Evolutionary conservation across 345 rosid species (phyloP), one percentile per base, ranked within the genome.

Genomic region (Rhodamnia rubescens): DNA sequence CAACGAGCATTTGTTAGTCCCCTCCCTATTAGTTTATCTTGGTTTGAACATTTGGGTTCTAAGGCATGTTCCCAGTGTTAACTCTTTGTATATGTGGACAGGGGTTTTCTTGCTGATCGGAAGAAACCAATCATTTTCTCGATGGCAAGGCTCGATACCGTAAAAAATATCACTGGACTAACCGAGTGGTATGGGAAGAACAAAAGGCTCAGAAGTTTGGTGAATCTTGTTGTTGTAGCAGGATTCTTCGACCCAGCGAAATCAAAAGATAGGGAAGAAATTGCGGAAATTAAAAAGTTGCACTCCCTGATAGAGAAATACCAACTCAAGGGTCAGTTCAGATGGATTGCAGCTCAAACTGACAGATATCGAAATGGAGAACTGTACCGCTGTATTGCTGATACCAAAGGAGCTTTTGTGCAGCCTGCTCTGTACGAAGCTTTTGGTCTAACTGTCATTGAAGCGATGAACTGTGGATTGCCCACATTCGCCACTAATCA

Each of bases 401-500:
- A 97, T 85, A 92, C 98, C 27, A 94, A 92, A 83, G 99, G 99
- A 86, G 95, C 96, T 84, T 97, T 95, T 78, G 95, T 94, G 84
- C 99, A 97, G 89, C 99, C 99, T 14, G 99, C 99, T 69, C 89
- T 97, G 15, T 97, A 96, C 85, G 99, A 97, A 89, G 99, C 99
- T 82, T 97, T 97, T 85, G 99, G 99, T 69, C 89, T 97, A 42
- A 97, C 99, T 0, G 99, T 97, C 82, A 96, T 96, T 4, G 99
- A 97, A 90, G 99, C 99, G 15, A 97, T 97, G 98, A 95, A 93
- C 93, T 95, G 99, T 81, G 99, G 99, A 82, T 87, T 97, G 2
- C 98, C 99, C 26, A 96, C 95, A 2, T 97, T 97, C 59, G 99
- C 99, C 2, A 97, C 99, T 3, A 93, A 93, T 84, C 94, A 97